These are phyloP conservation scores for Trichoderma reesei DNA, from an alignment of 495 filamentous ascomycete genomes.

Conservation along the genomic window DNA sequence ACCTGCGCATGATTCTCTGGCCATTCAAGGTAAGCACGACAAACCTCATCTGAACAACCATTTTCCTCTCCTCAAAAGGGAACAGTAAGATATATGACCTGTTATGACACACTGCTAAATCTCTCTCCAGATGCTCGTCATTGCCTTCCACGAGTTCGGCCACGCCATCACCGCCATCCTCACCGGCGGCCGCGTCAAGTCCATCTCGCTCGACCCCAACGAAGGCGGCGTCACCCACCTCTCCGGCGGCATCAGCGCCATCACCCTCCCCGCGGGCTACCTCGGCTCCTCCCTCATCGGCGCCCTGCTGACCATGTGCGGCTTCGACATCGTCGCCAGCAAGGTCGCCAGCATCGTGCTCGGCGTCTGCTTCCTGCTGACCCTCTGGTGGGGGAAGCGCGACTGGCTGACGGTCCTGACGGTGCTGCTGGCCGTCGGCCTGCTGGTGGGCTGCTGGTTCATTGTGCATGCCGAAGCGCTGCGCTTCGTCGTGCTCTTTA, in stretches of 20 bases:
- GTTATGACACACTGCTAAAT: background rate
- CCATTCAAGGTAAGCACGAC: conserved; percentile 59
- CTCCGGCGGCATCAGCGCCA: conserved; percentile 62
- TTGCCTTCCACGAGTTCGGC: conserved; percentile 76
- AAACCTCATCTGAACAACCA: background rate
- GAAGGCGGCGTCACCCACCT: conserved; percentile 70
- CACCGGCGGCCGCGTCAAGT: conserved; percentile 63
- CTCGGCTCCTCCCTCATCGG: conserved; percentile 67
- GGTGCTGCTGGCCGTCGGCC: conserved; percentile 54
- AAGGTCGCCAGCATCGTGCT: conserved; percentile 66
- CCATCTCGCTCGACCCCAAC: conserved; percentile 51
- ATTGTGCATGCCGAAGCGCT: conserved; percentile 64
- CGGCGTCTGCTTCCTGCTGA: conserved; percentile 64
- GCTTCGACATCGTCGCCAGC: conserved; percentile 70
- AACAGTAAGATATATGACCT: background rate
- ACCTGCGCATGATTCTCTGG: conserved; percentile 62
- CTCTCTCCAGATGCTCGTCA: conserved; percentile 61
- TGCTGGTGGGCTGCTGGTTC: conserved; percentile 71
- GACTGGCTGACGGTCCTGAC: conserved; percentile 71
- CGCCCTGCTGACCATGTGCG: conserved; percentile 67
- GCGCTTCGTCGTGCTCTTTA: conserved; percentile 69
- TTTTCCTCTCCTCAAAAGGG: background rate
- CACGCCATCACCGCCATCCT: conserved; percentile 65
- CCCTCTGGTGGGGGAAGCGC: conserved; percentile 67
- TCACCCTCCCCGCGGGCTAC: conserved; percentile 71